Evolutionary conservation across 2,329 filamentous ascomycete genomes (phyloP).

Genomic region (Talaromyces sp.): DNA sequence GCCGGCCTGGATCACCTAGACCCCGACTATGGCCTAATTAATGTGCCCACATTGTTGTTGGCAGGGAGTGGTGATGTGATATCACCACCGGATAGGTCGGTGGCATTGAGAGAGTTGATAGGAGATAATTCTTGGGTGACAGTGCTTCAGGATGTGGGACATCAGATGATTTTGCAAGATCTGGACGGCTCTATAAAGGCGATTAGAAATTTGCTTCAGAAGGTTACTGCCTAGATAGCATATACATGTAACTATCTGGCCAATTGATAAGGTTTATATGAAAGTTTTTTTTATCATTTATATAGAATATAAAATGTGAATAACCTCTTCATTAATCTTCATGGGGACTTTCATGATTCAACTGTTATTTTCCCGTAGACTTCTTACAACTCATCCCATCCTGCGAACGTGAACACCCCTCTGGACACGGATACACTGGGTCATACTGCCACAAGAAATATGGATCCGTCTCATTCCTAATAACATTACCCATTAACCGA

Average conservation of each 20-base stretch:
- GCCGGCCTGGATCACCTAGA: conserved; percentile 7
- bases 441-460: conserved; percentile 55
- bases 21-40: conserved; percentile 2
- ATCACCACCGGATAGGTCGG: conserved; percentile 1
- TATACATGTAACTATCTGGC: too few species aligned
- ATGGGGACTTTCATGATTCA: too few species aligned
- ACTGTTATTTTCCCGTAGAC: background rate
- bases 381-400: conserved; percentile 11
- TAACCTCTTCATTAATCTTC: too few species aligned
- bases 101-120: conserved; percentile 2
- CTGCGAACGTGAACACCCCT: conserved; percentile 23
- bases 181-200: conserved; percentile 1
- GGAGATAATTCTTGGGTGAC: conserved; percentile 4
- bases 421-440: conserved; percentile 29
- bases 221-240: background rate
- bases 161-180: conserved; percentile 10
- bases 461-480: conserved; percentile 51
- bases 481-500: conserved; percentile 41
- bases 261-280: too few species aligned
- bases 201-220: background rate
- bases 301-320: too few species aligned
- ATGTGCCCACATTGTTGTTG: conserved; percentile 5
- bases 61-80: conserved; percentile 6
- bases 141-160: conserved; percentile 1
- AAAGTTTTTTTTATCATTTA: too few species aligned